Percentiles rank a stretch among this genome's conserved stretches.
These are phyloP conservation scores for Cylindrotheca fusiformis DNA, from an alignment of 108 stramenopile genomes.

Conservation along the genomic window DNA sequence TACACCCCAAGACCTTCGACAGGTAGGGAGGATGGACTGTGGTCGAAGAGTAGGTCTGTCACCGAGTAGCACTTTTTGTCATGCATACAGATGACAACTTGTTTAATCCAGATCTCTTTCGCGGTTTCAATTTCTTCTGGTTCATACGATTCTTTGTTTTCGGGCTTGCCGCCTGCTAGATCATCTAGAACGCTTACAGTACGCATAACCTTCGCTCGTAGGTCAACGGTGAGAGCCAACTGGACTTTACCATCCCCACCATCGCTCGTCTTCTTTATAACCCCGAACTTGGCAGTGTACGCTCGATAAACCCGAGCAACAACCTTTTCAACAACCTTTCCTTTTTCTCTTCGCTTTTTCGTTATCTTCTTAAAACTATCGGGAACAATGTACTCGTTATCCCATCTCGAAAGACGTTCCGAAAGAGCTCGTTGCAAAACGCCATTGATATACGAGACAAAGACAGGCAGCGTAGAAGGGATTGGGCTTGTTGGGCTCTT, in stretches of 20 bases:
- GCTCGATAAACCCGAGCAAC: slow-evolving; percentile 57
- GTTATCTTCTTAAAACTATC: slow-evolving; percentile 35
- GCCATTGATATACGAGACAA: slow-evolving; percentile 48
- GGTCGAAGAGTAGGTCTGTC: slow-evolving; percentile 42
- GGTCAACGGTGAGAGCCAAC: slow-evolving; percentile 55
- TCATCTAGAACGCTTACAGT: slow-evolving; percentile 41
- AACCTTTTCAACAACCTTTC: too few species aligned
- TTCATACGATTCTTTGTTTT: slow-evolving; percentile 20
- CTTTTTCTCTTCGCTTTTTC: slow-evolving; percentile 26
- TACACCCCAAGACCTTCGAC: slow-evolving; percentile 41
- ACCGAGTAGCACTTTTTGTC: slow-evolving; percentile 58
- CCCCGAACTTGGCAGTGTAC: slow-evolving; percentile 45
- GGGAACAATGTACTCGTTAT: slow-evolving; percentile 53
- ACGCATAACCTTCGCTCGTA: slow-evolving; percentile 59
- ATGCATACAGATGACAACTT: slow-evolving; percentile 54
- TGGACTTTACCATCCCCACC: slow-evolving; percentile 5
- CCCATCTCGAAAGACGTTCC: slow-evolving; percentile 57
- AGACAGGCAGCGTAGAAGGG: slow-evolving; percentile 35
- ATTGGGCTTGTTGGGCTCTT: not conserved
- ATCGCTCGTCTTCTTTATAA: slow-evolving; percentile 14
- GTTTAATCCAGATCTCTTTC: slow-evolving; percentile 42
- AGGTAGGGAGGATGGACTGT: slow-evolving; percentile 40
- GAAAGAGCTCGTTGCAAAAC: slow-evolving; percentile 48
- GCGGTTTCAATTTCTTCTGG: slow-evolving; percentile 19
- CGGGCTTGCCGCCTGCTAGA: slow-evolving; percentile 18